phyloP scores from a whole-genome alignment of 2,329 filamentous ascomycete genomes.

The Pseudogymnoascus sp. region DNA sequence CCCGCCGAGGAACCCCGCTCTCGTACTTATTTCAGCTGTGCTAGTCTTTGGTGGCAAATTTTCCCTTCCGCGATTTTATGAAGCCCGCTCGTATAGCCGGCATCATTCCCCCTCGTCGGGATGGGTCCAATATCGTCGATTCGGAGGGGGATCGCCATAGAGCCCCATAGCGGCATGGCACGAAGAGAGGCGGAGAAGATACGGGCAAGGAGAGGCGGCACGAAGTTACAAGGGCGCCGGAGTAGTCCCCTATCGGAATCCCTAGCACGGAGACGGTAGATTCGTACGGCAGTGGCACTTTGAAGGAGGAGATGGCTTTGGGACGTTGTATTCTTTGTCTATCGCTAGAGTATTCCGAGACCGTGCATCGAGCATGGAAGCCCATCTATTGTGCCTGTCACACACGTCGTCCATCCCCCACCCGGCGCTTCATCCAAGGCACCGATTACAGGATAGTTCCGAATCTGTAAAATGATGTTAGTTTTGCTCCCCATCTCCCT shows the following conservation, averaged over 20 bases:
- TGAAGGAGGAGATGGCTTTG: neutral
- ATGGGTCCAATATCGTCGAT: neutral
- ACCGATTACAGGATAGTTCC: constrained; percentile 9
- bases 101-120: neutral
- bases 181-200: neutral
- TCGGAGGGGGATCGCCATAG: neutral
- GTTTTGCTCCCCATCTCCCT: neutral
- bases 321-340: constrained; percentile 3
- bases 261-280: neutral
- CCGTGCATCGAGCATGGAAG: neutral
- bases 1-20: neutral
- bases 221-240: neutral
- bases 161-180: neutral
- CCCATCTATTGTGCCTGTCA: neutral
- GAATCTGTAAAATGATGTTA: constrained; percentile 2
- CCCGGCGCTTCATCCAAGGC: neutral
- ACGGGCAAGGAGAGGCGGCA: neutral
- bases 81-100: neutral
- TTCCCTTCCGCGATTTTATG: neutral
- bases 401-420: neutral
- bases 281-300: neutral
- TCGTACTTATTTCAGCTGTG: neutral
- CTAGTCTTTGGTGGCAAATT: neutral
- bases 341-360: neutral
- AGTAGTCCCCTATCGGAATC: neutral